These are phyloP conservation scores for Lentinula edodes DNA, from an alignment of 768 basidiomycete species.

Conservation along the genomic window DNA sequence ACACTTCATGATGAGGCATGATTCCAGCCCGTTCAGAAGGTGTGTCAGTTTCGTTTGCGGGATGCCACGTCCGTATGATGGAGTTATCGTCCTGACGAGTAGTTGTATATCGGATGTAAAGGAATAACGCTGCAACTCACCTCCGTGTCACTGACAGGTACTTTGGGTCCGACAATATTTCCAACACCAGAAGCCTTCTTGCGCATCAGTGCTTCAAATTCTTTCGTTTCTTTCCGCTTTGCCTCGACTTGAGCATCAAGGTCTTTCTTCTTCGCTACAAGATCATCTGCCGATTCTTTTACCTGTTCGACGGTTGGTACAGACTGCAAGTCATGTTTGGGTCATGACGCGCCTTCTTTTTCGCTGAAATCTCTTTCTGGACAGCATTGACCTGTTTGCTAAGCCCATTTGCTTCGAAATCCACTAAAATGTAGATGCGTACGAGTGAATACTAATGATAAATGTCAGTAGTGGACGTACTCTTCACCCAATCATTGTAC, in stretches of 20 bases:
- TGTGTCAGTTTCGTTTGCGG: conserved; percentile 66
- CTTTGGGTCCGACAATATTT: conserved; percentile 86
- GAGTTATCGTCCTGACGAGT: conserved; percentile 79
- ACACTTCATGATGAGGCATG: conserved; percentile 96
- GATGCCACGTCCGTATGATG: conserved; percentile 80
- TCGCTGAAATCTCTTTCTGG: conserved; percentile 91
- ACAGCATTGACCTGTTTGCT: conserved; percentile 83
- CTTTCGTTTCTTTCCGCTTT: conserved; percentile 71
- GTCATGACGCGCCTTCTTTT: conserved; percentile 72
- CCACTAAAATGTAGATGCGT: conserved; percentile 48
- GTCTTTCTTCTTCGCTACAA: conserved; percentile 78
- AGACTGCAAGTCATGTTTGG: neutral
- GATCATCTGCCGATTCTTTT: conserved; percentile 86
- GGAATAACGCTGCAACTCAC: conserved; percentile 33
- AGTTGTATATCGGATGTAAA: neutral
- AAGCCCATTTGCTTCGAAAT: conserved; percentile 75
- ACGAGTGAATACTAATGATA: neutral
- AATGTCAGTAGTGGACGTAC: conserved; percentile 43
- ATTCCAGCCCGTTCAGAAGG: conserved; percentile 71
- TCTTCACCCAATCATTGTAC: conserved; percentile 91
- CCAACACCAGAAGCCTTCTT: conserved; percentile 79
- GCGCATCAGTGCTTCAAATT: conserved; percentile 74
- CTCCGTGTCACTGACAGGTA: conserved; percentile 85
- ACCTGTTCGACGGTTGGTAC: conserved; percentile 43
- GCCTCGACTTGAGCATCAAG: conserved; percentile 77